Conservation (phyloP, 2,329 filamentous ascomycete genomes). For the Fusarium coffeatum region DNA sequence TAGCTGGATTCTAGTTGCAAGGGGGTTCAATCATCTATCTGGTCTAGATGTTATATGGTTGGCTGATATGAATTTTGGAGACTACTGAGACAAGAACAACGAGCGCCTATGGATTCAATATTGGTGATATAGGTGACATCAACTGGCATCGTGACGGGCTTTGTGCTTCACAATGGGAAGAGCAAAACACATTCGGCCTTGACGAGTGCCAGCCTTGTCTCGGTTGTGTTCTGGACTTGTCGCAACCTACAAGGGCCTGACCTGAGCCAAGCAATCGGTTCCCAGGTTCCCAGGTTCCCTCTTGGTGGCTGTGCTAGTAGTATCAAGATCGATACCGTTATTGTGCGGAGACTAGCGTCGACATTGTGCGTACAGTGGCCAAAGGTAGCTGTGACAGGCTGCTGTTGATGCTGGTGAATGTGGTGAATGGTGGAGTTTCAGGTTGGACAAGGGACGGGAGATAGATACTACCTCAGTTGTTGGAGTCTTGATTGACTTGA, state of each 20-base stretch:
- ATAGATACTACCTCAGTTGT: neutral
- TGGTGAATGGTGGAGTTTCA: slow-evolving; percentile 43
- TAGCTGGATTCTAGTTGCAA: slow-evolving; percentile 12
- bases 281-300: neutral
- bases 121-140: slow-evolving; percentile 29
- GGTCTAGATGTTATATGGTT: slow-evolving; percentile 36
- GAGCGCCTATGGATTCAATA: slow-evolving; percentile 23
- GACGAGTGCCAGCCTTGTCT: slow-evolving; percentile 31
- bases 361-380: neutral
- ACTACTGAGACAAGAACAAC: slow-evolving; percentile 1
- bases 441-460: slow-evolving; percentile 35
- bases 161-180: slow-evolving; percentile 27
- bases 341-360: slow-evolving; percentile 22
- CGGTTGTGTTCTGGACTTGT: slow-evolving; percentile 28
- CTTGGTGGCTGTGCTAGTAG: slow-evolving; percentile 17
- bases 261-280: slow-evolving; percentile 14
- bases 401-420: slow-evolving; percentile 20
- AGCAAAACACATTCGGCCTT: slow-evolving; percentile 12
- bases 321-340: slow-evolving; percentile 41
- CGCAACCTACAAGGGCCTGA: slow-evolving; percentile 10
- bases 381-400: neutral
- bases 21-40: neutral
- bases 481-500: neutral
- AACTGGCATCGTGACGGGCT: slow-evolving; percentile 32
- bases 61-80: slow-evolving; percentile 6